Evolutionary conservation across 2,329 filamentous ascomycete species (phyloP).

Genomic region (Phaeosphaeria sp.): DNA sequence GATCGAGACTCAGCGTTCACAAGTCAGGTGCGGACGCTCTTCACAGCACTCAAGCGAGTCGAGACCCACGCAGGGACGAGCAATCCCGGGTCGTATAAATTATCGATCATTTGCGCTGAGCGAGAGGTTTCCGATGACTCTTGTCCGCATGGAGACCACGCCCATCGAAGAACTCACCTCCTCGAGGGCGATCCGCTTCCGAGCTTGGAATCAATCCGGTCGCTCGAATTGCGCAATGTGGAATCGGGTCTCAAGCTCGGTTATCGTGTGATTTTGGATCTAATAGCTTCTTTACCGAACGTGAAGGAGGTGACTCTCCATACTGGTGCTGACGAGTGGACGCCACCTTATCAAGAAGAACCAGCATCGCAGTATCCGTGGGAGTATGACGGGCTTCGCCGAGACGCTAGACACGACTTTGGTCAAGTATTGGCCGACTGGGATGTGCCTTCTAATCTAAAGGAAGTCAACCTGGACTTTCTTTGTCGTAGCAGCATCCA

Average conservation of each 20-base stretch:
- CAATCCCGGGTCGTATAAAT: not conserved
- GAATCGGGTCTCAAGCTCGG: not conserved
- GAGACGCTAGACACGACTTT: slow-evolving; percentile 23
- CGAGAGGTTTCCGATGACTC: not conserved
- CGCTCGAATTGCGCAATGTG: not conserved
- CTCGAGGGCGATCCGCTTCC: not conserved
- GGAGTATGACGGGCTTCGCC: slow-evolving; percentile 17
- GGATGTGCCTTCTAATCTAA: not conserved
- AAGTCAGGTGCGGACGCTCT: not conserved
- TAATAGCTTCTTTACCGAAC: not conserved
- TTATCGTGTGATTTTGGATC: not conserved
- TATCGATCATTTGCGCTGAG: not conserved
- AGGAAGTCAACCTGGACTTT: not conserved
- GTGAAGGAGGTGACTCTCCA: not conserved
- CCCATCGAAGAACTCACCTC: not conserved
- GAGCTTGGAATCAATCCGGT: not conserved
- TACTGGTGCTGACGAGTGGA: not conserved
- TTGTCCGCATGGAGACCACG: not conserved
- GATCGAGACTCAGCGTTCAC: not conserved
- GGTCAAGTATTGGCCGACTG: slow-evolving; percentile 4
- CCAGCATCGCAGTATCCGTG: not conserved
- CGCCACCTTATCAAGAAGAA: not conserved
- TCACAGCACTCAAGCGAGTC: not conserved
- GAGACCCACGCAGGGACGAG: not conserved
- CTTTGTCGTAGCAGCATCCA: not conserved